These are phyloP conservation scores for Quercus lobata DNA, from an alignment of 331 rosid genomes.

Conservation along the genomic window DNA sequence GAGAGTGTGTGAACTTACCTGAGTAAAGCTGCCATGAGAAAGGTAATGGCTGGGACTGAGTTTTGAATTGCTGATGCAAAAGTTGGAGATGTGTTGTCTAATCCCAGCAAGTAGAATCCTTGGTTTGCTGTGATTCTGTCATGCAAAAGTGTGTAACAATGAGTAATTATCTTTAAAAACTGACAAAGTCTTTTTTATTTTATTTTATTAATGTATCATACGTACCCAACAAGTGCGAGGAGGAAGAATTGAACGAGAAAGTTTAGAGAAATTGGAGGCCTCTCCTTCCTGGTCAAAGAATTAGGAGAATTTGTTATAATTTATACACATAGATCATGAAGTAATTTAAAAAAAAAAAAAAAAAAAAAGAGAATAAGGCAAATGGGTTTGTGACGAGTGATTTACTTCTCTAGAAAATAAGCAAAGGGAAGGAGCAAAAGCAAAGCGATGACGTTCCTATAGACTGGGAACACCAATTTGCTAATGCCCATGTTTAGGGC, in stretches of 20 bases:
- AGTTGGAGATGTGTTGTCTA: constrained; percentile 97
- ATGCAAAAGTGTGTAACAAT: neutral
- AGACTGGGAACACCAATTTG: constrained; percentile 91
- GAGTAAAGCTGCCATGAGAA: constrained; percentile 89
- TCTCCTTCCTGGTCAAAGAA: constrained; percentile 65
- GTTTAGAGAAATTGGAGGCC: constrained; percentile 71
- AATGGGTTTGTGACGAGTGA: neutral
- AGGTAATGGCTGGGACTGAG: constrained; percentile 96
- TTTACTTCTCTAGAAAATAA: constrained; percentile 80
- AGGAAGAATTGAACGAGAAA: constrained; percentile 71
- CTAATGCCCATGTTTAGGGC: constrained; percentile 98
- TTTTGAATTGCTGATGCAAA: constrained; percentile 97
- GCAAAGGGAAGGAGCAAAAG: constrained; percentile 88
- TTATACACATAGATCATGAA: neutral
- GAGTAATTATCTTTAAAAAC: neutral
- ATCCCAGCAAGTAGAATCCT: constrained; percentile 94
- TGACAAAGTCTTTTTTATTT: neutral
- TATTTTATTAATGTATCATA: neutral
- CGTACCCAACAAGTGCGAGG: constrained; percentile 95
- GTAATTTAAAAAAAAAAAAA: neutral
- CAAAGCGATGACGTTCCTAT: constrained; percentile 80
- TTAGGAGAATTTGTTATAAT: neutral
- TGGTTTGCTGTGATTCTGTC: constrained; percentile 96
- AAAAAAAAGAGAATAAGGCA: too few species aligned
- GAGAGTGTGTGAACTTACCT: constrained; percentile 34